Conservation (phyloP, 2,329 filamentous ascomycete species). For the Cryoendolithus antarcticus region DNA sequence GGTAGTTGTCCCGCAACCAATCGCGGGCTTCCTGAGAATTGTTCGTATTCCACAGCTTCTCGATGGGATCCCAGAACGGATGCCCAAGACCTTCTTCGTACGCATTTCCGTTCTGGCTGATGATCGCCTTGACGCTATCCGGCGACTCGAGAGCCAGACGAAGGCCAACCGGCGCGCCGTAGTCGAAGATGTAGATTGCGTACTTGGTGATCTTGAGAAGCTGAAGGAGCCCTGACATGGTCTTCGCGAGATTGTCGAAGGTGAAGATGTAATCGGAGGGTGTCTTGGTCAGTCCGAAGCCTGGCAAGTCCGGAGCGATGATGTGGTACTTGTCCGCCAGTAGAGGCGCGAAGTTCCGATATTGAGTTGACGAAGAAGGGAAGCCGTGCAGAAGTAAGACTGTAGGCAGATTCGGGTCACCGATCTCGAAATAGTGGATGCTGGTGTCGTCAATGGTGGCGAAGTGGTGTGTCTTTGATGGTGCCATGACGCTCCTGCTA, state of each 20-base stretch:
- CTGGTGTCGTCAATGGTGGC: slow-evolving; percentile 3
- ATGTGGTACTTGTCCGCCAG: slow-evolving; percentile 31
- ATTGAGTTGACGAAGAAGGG: slow-evolving; percentile 35
- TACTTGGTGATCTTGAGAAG: slow-evolving; percentile 36
- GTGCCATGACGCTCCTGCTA: too few species aligned
- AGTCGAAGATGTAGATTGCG: slow-evolving; percentile 51
- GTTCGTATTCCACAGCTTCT: slow-evolving; percentile 34
- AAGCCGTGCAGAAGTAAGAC: slow-evolving; percentile 37
- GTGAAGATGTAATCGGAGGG: slow-evolving; percentile 37
- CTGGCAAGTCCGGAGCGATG: slow-evolving; percentile 47
- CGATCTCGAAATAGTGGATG: slow-evolving; percentile 14
- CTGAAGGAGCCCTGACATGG: slow-evolving; percentile 38
- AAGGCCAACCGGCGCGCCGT: slow-evolving; percentile 45
- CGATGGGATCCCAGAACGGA: slow-evolving; percentile 39
- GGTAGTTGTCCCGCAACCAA: slow-evolving; percentile 21
- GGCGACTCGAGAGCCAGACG: slow-evolving; percentile 41
- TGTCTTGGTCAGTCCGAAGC: slow-evolving; percentile 45
- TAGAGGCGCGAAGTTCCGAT: slow-evolving; percentile 33
- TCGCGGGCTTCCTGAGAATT: slow-evolving; percentile 23
- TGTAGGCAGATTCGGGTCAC: slow-evolving; percentile 18
- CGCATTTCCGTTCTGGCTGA: slow-evolving; percentile 50
- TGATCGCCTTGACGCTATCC: slow-evolving; percentile 38
- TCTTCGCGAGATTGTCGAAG: slow-evolving; percentile 40
- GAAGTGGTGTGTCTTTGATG: not conserved
- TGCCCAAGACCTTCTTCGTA: slow-evolving; percentile 43